Evolutionary conservation across 139 green algal genomes (phyloP).

Genomic region (Picochlorum sp.): DNA sequence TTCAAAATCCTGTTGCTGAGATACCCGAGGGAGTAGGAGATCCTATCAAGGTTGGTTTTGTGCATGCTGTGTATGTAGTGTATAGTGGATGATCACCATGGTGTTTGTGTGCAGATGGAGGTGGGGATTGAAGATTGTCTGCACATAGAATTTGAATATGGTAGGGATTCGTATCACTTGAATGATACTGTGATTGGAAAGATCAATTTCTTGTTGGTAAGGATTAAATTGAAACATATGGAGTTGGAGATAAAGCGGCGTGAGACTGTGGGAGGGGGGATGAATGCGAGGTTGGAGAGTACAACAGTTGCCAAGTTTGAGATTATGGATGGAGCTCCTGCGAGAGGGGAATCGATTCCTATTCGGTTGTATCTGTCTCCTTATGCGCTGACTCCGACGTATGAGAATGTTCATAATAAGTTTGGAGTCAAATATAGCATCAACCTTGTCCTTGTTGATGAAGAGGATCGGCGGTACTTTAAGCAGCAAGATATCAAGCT

Average conservation of each 20-base stretch:
- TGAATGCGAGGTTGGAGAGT: slow-evolving; percentile 73
- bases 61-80: not conserved
- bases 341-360: slow-evolving; percentile 79
- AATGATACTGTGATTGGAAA: slow-evolving; percentile 89
- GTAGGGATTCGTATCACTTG: slow-evolving; percentile 77
- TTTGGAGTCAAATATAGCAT: slow-evolving; percentile 95
- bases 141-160: slow-evolving; percentile 99
- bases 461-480: slow-evolving; percentile 90
- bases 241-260: slow-evolving; percentile 94
- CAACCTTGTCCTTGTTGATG: slow-evolving; percentile 98
- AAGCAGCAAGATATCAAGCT: slow-evolving; percentile 15
- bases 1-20: slow-evolving; percentile 52
- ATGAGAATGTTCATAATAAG: slow-evolving; percentile 94
- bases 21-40: not conserved
- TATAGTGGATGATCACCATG: slow-evolving; percentile 19
- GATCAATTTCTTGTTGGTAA: slow-evolving; percentile 97
- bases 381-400: slow-evolving; percentile 92
- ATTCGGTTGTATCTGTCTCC: slow-evolving; percentile 89
- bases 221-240: slow-evolving; percentile 99
- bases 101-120: slow-evolving; percentile 76
- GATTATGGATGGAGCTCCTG: slow-evolving; percentile 98
- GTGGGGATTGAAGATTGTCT: slow-evolving; percentile 99
- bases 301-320: slow-evolving; percentile 98
- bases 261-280: slow-evolving; percentile 79
- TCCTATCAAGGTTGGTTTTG: not conserved